phyloP scores from a whole-genome alignment of 257 asterid genomes.

The Solanum medicagineum region DNA sequence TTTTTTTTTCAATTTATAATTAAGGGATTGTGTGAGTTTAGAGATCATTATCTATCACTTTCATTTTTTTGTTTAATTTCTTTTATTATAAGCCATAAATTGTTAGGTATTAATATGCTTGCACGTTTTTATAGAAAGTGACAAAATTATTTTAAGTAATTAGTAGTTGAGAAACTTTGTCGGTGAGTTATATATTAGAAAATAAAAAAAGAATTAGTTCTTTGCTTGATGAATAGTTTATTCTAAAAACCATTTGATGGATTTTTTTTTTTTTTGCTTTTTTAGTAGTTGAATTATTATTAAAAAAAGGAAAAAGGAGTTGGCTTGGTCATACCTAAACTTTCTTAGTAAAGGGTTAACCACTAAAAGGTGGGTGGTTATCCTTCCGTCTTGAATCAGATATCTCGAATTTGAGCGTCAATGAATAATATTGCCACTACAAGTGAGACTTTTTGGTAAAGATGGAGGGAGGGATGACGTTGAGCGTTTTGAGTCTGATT shows the following conservation, averaged over 20 bases:
- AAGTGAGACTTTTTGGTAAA: background rate
- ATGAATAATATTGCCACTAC: background rate
- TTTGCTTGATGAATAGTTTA: background rate
- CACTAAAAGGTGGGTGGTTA: background rate
- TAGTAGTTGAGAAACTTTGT: constrained; percentile 12
- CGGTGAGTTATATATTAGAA: constrained; percentile 10
- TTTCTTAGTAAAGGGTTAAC: background rate
- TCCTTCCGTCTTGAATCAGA: background rate
- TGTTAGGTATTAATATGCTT: background rate
- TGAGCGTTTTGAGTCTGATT: background rate
- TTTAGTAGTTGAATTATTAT: background rate
- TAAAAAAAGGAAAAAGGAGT: no score
- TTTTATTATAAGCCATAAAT: background rate
- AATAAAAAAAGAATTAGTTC: background rate
- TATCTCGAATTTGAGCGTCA: background rate
- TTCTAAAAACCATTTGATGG: background rate
- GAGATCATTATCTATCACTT: constrained; percentile 13
- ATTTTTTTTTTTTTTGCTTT: background rate
- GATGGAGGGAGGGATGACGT: background rate
- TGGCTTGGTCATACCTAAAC: background rate
- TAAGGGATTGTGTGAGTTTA: background rate
- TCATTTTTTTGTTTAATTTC: background rate
- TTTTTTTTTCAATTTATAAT: background rate
- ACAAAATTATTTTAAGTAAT: background rate
- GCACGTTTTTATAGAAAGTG: constrained; percentile 1